These are phyloP conservation scores for Trametes elegans DNA, from an alignment of 768 basidiomycete species.

Conservation along the genomic window DNA sequence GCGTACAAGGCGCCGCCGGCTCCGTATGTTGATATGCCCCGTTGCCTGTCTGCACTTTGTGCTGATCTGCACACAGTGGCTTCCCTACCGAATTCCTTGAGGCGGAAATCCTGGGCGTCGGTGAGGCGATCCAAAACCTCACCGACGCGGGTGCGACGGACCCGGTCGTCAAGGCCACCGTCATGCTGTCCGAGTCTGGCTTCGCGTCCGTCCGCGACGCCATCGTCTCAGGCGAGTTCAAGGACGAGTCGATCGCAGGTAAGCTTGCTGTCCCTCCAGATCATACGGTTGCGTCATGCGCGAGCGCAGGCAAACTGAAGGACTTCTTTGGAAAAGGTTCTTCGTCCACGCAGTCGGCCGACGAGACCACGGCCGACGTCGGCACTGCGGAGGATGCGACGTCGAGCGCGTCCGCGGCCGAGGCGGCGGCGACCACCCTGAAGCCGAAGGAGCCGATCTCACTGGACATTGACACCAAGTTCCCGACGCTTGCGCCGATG, in stretches of 20 bases:
- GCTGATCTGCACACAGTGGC: slow-evolving; percentile 40
- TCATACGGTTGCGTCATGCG: slow-evolving; percentile 14
- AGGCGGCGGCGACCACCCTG: slow-evolving; percentile 33
- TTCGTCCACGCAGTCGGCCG: slow-evolving; percentile 33
- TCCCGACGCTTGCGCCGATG: slow-evolving; percentile 73
- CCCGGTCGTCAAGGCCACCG: slow-evolving; percentile 82
- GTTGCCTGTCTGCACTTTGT: not conserved
- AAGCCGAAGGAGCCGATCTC: slow-evolving; percentile 55
- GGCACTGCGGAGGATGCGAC: slow-evolving; percentile 30
- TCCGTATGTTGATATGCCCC: slow-evolving; percentile 47
- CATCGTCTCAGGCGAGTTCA: slow-evolving; percentile 75
- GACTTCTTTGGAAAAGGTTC: slow-evolving; percentile 73
- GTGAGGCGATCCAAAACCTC: slow-evolving; percentile 76
- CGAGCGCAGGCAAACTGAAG: slow-evolving; percentile 74
- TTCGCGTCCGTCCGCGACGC: slow-evolving; percentile 82
- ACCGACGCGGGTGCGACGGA: slow-evolving; percentile 79
- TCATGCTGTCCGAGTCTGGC: slow-evolving; percentile 83
- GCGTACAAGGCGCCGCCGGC: slow-evolving; percentile 66
- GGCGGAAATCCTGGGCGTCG: slow-evolving; percentile 68
- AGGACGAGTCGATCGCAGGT: slow-evolving; percentile 78
- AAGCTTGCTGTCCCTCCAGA: slow-evolving; percentile 19
- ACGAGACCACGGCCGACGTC: slow-evolving; percentile 35
- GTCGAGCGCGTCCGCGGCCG: slow-evolving; percentile 28
- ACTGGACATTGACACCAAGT: slow-evolving; percentile 60
- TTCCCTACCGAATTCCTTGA: slow-evolving; percentile 75